phyloP scores from a whole-genome alignment of 1,284 basidiomycete genomes.

The Heterobasidion irregulare region DNA sequence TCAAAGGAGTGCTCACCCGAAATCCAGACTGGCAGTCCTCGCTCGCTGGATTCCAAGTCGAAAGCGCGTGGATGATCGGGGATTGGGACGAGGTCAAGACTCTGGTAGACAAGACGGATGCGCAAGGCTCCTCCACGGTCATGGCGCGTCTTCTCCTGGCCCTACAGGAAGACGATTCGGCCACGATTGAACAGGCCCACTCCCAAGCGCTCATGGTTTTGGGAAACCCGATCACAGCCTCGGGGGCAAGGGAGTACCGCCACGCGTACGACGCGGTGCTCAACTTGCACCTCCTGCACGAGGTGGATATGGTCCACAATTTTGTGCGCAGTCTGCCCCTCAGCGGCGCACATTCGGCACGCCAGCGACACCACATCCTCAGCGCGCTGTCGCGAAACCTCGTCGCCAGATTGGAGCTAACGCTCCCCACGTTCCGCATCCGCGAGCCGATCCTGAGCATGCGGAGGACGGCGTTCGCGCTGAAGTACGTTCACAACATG shows the following conservation, averaged over 20 bases:
- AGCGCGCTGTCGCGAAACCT: slow-evolving; percentile 39
- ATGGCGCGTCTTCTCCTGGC: slow-evolving; percentile 82
- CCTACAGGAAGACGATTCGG: slow-evolving; percentile 51
- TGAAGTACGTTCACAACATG: slow-evolving; percentile 41
- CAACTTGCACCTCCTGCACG: slow-evolving; percentile 84
- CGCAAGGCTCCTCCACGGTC: slow-evolving; percentile 56
- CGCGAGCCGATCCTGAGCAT: slow-evolving; percentile 90
- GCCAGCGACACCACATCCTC: slow-evolving; percentile 25
- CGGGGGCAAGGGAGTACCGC: slow-evolving; percentile 75
- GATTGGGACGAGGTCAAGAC: slow-evolving; percentile 82
- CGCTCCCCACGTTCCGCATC: slow-evolving; percentile 87
- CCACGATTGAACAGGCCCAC: slow-evolving; percentile 43
- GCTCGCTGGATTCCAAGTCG: slow-evolving; percentile 82
- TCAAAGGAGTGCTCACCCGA: slow-evolving; percentile 82
- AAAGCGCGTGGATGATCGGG: slow-evolving; percentile 93
- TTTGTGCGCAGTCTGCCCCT: slow-evolving; percentile 19
- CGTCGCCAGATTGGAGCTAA: slow-evolving; percentile 62
- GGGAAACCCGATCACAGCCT: slow-evolving; percentile 77
- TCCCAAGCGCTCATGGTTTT: slow-evolving; percentile 67
- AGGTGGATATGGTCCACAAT: slow-evolving; percentile 74
- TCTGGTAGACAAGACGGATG: slow-evolving; percentile 43
- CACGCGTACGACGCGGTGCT: slow-evolving; percentile 84
- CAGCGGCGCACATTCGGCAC: slow-evolving; percentile 14
- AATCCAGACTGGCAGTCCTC: slow-evolving; percentile 80
- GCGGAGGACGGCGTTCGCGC: slow-evolving; percentile 77